These are phyloP conservation scores for Salvia splendens DNA, from an alignment of 257 asterid species.

Conservation along the genomic window DNA sequence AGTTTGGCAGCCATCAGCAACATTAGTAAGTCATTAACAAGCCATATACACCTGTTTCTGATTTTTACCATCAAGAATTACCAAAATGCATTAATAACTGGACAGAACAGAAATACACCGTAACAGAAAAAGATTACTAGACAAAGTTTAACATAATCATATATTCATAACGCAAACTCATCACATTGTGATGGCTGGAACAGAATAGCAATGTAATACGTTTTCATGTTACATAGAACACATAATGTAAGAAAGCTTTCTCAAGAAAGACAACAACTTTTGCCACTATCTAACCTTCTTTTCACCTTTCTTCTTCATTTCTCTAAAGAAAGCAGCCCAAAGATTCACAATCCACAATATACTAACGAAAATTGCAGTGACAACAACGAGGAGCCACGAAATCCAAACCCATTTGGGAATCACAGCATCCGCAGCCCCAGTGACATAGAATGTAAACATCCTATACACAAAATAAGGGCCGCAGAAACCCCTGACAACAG, in stretches of 20 bases:
- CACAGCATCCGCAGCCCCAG: slow-evolving; percentile 63
- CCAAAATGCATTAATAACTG: background rate
- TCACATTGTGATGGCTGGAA: slow-evolving; percentile 22
- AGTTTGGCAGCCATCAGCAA: slow-evolving; percentile 1
- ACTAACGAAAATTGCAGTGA: slow-evolving; percentile 73
- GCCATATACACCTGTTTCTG: background rate
- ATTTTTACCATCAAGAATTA: background rate
- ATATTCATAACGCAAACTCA: background rate
- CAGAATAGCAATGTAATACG: slow-evolving; percentile 26
- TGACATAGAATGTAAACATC: slow-evolving; percentile 59
- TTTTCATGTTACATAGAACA: slow-evolving; percentile 29
- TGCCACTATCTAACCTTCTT: slow-evolving; percentile 50
- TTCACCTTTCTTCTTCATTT: slow-evolving; percentile 40
- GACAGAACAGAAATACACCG: slow-evolving; percentile 7
- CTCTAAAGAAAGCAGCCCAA: slow-evolving; percentile 67
- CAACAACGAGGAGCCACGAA: slow-evolving; percentile 74
- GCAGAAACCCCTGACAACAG: slow-evolving; percentile 69
- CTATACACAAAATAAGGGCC: slow-evolving; percentile 75
- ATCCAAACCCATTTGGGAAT: slow-evolving; percentile 90
- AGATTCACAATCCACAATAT: slow-evolving; percentile 75
- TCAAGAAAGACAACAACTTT: background rate
- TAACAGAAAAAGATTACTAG: slow-evolving; percentile 3
- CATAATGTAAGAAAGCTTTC: slow-evolving; percentile 1
- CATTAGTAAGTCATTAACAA: slow-evolving; percentile 7
- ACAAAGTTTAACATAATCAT: slow-evolving; percentile 11